These are phyloP conservation scores for Musa beccarii DNA, from an alignment of 176 grass and related monocot genomes.

Conservation along the genomic window DNA sequence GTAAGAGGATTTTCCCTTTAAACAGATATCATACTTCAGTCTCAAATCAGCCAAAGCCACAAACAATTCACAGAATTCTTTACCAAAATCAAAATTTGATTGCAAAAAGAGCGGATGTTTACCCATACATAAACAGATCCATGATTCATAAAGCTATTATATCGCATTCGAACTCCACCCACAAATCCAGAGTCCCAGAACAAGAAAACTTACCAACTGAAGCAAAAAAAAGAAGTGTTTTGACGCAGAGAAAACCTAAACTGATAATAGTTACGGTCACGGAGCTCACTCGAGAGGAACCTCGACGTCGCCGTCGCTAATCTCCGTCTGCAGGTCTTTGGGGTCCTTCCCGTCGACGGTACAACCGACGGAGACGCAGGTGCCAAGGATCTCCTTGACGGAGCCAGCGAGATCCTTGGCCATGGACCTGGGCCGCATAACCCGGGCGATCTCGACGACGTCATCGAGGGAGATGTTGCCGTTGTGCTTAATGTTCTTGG, in stretches of 20 bases:
- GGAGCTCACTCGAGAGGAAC: constrained; percentile 16
- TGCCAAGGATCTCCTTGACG: constrained; percentile 58
- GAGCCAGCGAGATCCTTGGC: constrained; percentile 47
- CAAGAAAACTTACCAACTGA: neutral
- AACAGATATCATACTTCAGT: neutral
- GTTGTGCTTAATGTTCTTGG: constrained; percentile 64
- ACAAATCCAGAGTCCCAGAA: neutral
- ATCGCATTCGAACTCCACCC: neutral
- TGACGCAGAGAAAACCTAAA: no score
- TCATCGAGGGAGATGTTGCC: constrained; percentile 66
- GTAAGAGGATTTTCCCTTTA: neutral
- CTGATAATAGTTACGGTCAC: no score
- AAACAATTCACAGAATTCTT: neutral
- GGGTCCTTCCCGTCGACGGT: constrained; percentile 61
- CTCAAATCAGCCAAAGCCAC: neutral
- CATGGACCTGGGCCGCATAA: constrained; percentile 45
- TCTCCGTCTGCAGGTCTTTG: constrained; percentile 63
- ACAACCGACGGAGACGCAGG: constrained; percentile 54
- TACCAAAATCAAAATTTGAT: neutral
- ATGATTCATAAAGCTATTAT: neutral
- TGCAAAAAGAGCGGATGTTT: neutral
- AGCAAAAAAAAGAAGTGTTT: neutral
- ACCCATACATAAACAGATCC: neutral
- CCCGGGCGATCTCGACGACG: constrained; percentile 52
- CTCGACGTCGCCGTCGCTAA: constrained; percentile 44